A percentile compares a stretch with the other conserved stretches of the same genome.
These are phyloP conservation scores for Fomitopsis betulina DNA, from an alignment of 1,284 basidiomycete species.

Conservation along the genomic window DNA sequence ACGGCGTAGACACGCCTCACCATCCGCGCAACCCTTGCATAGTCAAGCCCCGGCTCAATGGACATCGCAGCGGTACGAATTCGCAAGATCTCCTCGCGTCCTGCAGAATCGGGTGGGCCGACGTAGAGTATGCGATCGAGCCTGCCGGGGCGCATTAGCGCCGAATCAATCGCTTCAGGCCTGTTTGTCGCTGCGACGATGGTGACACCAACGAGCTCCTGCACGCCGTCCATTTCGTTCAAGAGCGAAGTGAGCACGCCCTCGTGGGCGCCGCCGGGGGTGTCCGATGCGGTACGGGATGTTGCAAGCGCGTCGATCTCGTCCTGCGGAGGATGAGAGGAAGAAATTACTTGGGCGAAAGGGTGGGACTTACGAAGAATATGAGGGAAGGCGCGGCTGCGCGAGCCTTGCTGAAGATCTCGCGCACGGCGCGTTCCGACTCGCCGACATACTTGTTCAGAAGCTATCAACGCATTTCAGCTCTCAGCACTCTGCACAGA, in stretches of 20 bases:
- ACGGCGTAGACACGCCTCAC: constrained; percentile 27
- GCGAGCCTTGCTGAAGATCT: constrained; percentile 93
- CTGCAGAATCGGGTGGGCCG: constrained; percentile 80
- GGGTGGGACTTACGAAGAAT: constrained; percentile 74
- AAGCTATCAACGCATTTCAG: constrained; percentile 47
- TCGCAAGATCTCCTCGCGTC: constrained; percentile 80
- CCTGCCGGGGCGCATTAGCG: constrained; percentile 91
- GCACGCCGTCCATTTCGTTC: constrained; percentile 99
- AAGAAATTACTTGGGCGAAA: background rate
- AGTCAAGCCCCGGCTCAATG: constrained; percentile 65
- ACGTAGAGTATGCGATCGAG: constrained; percentile 96
- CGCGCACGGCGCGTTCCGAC: constrained; percentile 91
- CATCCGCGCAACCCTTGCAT: constrained; percentile 68
- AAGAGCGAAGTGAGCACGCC: constrained; percentile 91
- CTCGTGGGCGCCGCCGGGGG: constrained; percentile 61
- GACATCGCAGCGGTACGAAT: constrained; percentile 82
- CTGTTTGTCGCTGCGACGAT: constrained; percentile 96
- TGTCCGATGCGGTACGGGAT: constrained; percentile 64
- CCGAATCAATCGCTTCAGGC: constrained; percentile 91
- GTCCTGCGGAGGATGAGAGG: constrained; percentile 52
- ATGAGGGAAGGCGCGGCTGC: constrained; percentile 93
- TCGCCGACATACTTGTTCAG: constrained; percentile 98
- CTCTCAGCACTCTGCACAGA: constrained; percentile 5
- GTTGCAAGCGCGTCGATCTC: constrained; percentile 95
- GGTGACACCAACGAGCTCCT: constrained; percentile 89